Conservation (phyloP, 2,329 filamentous ascomycete genomes). For the Diaporthe sp. region DNA sequence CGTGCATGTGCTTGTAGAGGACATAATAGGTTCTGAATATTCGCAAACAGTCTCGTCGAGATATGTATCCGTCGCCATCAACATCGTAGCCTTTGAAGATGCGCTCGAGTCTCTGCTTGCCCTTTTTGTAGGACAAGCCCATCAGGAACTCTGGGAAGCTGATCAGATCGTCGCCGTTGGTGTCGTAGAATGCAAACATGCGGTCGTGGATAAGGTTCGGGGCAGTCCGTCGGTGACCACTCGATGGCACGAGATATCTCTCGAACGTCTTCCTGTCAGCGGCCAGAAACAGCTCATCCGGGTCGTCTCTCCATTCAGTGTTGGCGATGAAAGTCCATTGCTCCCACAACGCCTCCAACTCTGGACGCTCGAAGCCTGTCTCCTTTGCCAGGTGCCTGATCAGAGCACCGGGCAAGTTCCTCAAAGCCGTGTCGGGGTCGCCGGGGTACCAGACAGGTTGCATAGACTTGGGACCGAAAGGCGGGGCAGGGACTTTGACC, state of each 20-base stretch:
- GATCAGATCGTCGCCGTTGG: conserved; percentile 87
- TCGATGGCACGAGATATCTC: conserved; percentile 87
- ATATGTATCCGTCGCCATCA: conserved; percentile 86
- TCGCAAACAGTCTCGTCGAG: conserved; percentile 86
- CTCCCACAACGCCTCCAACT: conserved; percentile 94
- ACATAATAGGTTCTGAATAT: conserved; percentile 95
- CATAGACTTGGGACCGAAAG: conserved; percentile 82
- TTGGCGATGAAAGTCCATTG: conserved; percentile 96
- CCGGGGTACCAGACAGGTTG: conserved; percentile 90
- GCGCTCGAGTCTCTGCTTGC: conserved; percentile 75
- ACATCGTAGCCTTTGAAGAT: conserved; percentile 93
- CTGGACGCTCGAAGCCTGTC: conserved; percentile 84
- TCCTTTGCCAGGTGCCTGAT: conserved; percentile 76
- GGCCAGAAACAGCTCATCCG: conserved; percentile 79
- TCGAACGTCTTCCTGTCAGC: conserved; percentile 96
- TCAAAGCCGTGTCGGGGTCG: conserved; percentile 78
- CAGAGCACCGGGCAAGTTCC: conserved; percentile 73
- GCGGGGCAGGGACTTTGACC: conserved; percentile 88
- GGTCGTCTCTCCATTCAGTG: conserved; percentile 84
- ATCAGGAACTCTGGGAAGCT: conserved; percentile 92
- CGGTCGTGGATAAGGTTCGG: conserved; percentile 95
- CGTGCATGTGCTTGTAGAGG: conserved; percentile 88
- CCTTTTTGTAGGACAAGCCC: conserved; percentile 77
- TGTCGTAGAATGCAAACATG: conserved; percentile 97
- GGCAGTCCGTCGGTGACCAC: conserved; percentile 78